Base-by-base conservation (phyloP, 257 asterid species). In the Paulownia fortunei region DNA sequence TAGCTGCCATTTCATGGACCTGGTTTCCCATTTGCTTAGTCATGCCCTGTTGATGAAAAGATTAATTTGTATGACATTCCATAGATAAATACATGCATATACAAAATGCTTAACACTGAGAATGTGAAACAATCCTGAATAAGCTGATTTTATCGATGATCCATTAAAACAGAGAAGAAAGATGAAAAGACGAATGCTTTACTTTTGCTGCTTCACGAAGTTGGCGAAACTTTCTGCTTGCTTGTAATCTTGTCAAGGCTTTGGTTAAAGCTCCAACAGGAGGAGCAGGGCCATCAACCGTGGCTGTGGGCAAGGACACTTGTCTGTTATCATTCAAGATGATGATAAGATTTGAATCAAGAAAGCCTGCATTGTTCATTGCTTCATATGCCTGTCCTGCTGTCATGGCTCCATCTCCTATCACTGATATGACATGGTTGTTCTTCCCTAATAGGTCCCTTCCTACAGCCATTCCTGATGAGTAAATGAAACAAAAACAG, bases 331-430 rank as follows among this genome's bases (percentile, higher is more conserved):
- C 97, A 10, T 91, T 91, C 59, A 91, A 76, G 5, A 91, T 69
- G 7, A 91, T 77, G 64, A 89, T 88, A 34, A 89, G 88, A 76
- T 92, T 87, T 1, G 97, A 77, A 24, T 92, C 95, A 5, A 92
- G 95, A 70, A 16, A 92, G 5, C 95, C 97, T 1, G 95, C 93
- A 32, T 92, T 92, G 86, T 92, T 92, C 84, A 92, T 44, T 0
- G 95, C 97, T 75, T 92, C 97, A n/a, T 84, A 92, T 0, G 97
- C 97, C 30, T 92, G 97, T 26, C 97, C 97, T 0, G 94, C 96
- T 3, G 97, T 92, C 97, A 92, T 89, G 78, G 96, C 93, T 55
- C 97, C 97, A 69, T 92, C 97, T 19, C 97, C 97, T 19, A 92
- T 92, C 30, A 92, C 96, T 0, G 96, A 80, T 52, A 92, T 82